Evolutionary conservation across 2,329 filamentous ascomycete genomes (phyloP).

Genomic region (Calonectria crousiana): DNA sequence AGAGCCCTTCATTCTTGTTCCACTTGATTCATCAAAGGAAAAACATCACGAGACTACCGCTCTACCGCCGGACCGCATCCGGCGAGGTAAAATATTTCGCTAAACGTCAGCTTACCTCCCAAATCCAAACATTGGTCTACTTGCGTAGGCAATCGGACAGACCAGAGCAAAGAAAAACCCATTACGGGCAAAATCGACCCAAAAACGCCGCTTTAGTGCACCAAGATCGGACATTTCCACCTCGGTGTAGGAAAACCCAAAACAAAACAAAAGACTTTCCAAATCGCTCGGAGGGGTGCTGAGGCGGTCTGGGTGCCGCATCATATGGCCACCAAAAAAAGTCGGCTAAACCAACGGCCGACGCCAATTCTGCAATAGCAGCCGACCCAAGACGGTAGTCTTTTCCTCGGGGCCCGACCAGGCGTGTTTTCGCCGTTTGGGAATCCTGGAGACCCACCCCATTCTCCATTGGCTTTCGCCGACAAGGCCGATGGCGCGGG

Average conservation of each 20-base stretch:
- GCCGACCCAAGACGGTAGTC: neutral
- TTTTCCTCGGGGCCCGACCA: neutral
- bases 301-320: neutral
- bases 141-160: slow-evolving; percentile 7
- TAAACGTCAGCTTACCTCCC: slow-evolving; percentile 9
- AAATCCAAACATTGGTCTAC: slow-evolving; percentile 1
- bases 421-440: slow-evolving; percentile 3
- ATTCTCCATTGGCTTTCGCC: slow-evolving; percentile 3
- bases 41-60: slow-evolving; percentile 27
- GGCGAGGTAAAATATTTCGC: slow-evolving; percentile 9
- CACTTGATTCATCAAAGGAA: slow-evolving; percentile 39
- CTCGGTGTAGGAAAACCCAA: slow-evolving; percentile 1
- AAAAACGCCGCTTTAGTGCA: neutral
- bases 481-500: neutral
- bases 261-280: neutral
- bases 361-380: neutral
- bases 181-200: neutral
- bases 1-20: slow-evolving; percentile 32
- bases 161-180: slow-evolving; percentile 3
- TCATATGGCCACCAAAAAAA: neutral
- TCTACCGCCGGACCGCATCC: slow-evolving; percentile 34
- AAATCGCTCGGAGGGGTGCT: neutral
- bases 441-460: slow-evolving; percentile 6
- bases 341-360: neutral
- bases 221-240: neutral